A percentile compares a stretch with the other conserved stretches of the same genome.
These are phyloP conservation scores for Phytopythium delawarense DNA, from an alignment of 352 stramenopile genomes.

Conservation along the genomic window DNA sequence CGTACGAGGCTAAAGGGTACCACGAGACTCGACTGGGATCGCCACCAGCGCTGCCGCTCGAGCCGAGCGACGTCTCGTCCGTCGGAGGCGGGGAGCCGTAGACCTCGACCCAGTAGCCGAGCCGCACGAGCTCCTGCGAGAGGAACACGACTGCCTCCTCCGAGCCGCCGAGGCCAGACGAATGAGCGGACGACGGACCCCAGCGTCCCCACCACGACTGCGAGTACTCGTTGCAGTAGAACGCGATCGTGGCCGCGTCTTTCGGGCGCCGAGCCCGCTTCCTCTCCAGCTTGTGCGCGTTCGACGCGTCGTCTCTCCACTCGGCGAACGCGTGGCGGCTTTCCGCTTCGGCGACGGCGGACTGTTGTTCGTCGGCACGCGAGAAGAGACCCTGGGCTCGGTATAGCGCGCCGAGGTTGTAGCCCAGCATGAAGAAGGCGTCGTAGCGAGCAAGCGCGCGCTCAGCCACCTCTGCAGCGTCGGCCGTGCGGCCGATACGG, in stretches of 20 bases:
- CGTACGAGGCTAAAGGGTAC: conserved; percentile 73
- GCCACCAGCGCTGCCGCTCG: neutral
- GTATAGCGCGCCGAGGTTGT: conserved; percentile 54
- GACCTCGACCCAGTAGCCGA: conserved; percentile 87
- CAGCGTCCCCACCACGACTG: conserved; percentile 89
- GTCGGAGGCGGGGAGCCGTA: conserved; percentile 63
- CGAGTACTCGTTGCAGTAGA: conserved; percentile 92
- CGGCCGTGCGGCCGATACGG: conserved; percentile 9
- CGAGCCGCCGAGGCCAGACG: conserved; percentile 76
- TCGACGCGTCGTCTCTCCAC: conserved; percentile 26
- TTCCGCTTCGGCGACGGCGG: conserved; percentile 31
- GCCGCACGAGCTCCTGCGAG: conserved; percentile 56
- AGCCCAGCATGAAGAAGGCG: conserved; percentile 31
- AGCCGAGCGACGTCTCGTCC: conserved; percentile 28
- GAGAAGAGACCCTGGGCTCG: conserved; percentile 22
- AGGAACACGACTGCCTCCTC: conserved; percentile 92
- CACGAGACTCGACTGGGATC: conserved; percentile 43
- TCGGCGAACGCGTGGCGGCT: conserved; percentile 22
- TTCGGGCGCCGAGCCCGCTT: conserved; percentile 4
- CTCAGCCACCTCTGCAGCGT: conserved; percentile 39
- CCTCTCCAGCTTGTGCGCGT: conserved; percentile 17
- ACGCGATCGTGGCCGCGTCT: conserved; percentile 32
- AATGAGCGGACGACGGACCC: conserved; percentile 69
- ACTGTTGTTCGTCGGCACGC: conserved; percentile 23
- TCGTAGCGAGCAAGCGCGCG: conserved; percentile 15